Evolutionary conservation across 2,329 filamentous ascomycete species (phyloP).

Genomic region (Didymella pinodella): DNA sequence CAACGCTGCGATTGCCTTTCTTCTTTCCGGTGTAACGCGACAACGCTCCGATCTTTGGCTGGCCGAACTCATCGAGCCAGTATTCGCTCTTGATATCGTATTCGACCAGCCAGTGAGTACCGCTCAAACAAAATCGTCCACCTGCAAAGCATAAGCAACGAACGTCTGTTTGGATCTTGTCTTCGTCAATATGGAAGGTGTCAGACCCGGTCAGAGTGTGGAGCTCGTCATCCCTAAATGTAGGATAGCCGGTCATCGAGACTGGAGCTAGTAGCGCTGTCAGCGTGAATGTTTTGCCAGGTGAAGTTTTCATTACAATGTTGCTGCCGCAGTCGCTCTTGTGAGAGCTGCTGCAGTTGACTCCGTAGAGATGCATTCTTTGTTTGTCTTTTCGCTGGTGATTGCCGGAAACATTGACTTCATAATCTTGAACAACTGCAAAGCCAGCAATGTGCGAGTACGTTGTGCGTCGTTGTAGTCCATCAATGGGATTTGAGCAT

Average conservation of each 20-base stretch:
- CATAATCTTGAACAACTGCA: background rate
- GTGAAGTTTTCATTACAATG: background rate
- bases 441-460: background rate
- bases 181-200: constrained; percentile 3
- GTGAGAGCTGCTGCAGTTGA: background rate
- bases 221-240: background rate
- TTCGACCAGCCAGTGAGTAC: constrained; percentile 14
- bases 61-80: constrained; percentile 4
- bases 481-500: background rate
- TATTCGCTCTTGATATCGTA: constrained; percentile 7
- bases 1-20: constrained; percentile 1
- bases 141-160: constrained; percentile 5
- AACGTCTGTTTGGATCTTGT: constrained; percentile 2
- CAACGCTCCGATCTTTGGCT: background rate
- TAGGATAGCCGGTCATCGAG: constrained; percentile 5
- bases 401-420: background rate
- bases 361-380: constrained; percentile 4
- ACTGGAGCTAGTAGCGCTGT: constrained; percentile 12
- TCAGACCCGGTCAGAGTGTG: background rate
- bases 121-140: constrained; percentile 11
- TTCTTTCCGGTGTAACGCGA: constrained; percentile 2
- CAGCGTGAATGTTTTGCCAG: constrained; percentile 1
- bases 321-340: background rate
- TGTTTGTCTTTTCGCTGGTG: background rate
- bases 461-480: background rate